A percentile compares a stretch with the other conserved stretches of the same genome.
These are phyloP conservation scores for Candida ascalaphidarum DNA, from an alignment of 805 yeast species.

Conservation along the genomic window DNA sequence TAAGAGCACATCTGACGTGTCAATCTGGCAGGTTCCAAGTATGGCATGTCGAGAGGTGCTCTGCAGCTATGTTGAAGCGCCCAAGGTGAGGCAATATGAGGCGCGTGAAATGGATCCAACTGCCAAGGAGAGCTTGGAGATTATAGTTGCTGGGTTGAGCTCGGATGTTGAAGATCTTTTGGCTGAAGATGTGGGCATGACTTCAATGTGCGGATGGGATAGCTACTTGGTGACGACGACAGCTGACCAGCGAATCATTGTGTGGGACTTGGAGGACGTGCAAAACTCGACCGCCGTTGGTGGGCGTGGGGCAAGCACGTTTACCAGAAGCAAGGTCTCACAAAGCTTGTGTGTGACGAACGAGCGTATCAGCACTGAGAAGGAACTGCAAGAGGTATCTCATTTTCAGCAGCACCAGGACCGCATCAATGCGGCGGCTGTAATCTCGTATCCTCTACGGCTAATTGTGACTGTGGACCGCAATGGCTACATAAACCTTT, in stretches of 20 bases:
- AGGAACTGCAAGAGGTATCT: no score
- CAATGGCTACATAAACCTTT: slow-evolving; percentile 57
- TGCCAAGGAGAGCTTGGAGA: no score
- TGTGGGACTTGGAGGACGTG: slow-evolving; percentile 18
- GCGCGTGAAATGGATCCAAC: slow-evolving; percentile 16
- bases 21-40: slow-evolving; percentile 70
- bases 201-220: no score
- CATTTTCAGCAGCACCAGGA: slow-evolving; percentile 39
- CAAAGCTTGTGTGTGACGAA: slow-evolving; percentile 7
- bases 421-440: slow-evolving; percentile 38
- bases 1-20: slow-evolving; percentile 53
- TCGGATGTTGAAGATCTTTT: slow-evolving; percentile 12
- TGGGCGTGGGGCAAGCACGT: slow-evolving; percentile 1
- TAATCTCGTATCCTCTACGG: slow-evolving; percentile 42
- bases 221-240: slow-evolving; percentile 21
- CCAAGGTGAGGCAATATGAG: slow-evolving; percentile 14
- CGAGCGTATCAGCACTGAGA: slow-evolving; percentile 4
- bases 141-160: no score
- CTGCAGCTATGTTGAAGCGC: slow-evolving; percentile 10
- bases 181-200: slow-evolving; percentile 7
- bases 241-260: slow-evolving; percentile 14
- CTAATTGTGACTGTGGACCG: slow-evolving; percentile 62
- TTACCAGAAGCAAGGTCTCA: slow-evolving; percentile 6
- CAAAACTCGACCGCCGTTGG: slow-evolving; percentile 3
- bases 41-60: slow-evolving; percentile 42